Evolutionary conservation across 2,329 filamentous ascomycete genomes (phyloP), one percentile per base, ranked within the genome.

Genomic region (Stemphylium beticola): DNA sequence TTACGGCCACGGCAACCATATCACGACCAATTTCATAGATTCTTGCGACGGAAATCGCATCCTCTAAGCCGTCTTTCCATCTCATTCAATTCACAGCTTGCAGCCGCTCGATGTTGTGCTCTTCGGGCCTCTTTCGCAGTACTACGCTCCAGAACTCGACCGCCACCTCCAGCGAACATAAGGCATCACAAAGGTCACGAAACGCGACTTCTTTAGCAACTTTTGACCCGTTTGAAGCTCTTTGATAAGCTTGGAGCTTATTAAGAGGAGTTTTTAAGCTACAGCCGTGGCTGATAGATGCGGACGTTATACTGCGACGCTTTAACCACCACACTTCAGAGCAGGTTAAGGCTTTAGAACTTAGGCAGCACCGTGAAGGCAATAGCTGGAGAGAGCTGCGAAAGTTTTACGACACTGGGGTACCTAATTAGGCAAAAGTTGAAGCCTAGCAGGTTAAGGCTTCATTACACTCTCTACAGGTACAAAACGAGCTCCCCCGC

Each of bases 191-290:
- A 24, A 9, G 2, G 12, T 36, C 4, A 42, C n/a, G n/a, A n/a
- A n/a, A n/a, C n/a, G n/a, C n/a, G n/a, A n/a, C n/a, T n/a, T n/a
- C n/a, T n/a, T n/a, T 49, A 15, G 5, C 2, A 17, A 17, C 37
- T 49, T 49, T 36, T 42, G 18, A 38, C 8, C 38, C 0, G 29
- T 38, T 2, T 49, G 14, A 38, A 15, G 29, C 26, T 34, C 17
- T 42, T 33, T 5, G 36, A 49, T 42, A 11, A 49, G 4, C 37
- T 9, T 3, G 12, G 46, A 49, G 8, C 12, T 14, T 12, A 42
- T 49, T 1, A 14, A 7, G n/a, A 49, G 42, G 46, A 49, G 46
- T 49, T 42, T 49, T 42, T 3, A 49, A 34, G 46, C 46, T 49
- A 49, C 26, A 34, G 26, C 36, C 15, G 46, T 49, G 17, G 37